Base-by-base conservation (phyloP, 2,329 filamentous ascomycete species). In the Aspergillus sergii region DNA sequence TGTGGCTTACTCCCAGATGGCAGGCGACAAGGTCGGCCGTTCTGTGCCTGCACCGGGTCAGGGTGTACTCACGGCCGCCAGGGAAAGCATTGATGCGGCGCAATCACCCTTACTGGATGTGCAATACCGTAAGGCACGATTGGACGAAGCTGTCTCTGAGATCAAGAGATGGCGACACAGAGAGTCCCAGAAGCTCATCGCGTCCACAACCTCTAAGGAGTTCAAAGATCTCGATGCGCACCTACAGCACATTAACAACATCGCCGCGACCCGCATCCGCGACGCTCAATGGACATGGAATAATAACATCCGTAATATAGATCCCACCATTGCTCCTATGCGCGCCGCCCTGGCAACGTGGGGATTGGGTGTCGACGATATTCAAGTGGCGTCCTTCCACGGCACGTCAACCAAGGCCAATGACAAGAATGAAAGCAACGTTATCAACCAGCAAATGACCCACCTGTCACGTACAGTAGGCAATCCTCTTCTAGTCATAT, bases 231-330 rank as follows among this genome's bases (percentile, higher is more conserved):
- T 98, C 85, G 94, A 95, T 83, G 83, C 91, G 58, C 89, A 95
- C 19, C 39, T 41, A 1, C 39, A 41, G 1, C 39, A 73, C 87
- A 87, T 46, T 26, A 32, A 32, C 14, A 26, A 5, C 23, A 26
- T 26, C 26, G 48, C 48, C 6, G 39, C 39, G 10, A n/a, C 16
- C 2, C 48, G 48, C 1, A 51, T 26, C 26, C 16, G 23, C 0
- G 48, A 26, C 63, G 92, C 94, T n/a, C 88, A 97, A 66, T 90
- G 89, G 80, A 96, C 92, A 81, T 88, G 97, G 72, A 95, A 95
- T 76, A 99, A 99, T 86, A 93, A 91, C 82, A 99, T 99, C 88
- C 99, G 96, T 95, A 97, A 95, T 86, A 89, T 92, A 74, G 94
- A 99, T 77, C 84, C 93, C 50, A 90, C 89, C 74, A 99, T 99